phyloP scores from a whole-genome alignment of 139 green algal genomes.

The Chlorella sp. region DNA sequence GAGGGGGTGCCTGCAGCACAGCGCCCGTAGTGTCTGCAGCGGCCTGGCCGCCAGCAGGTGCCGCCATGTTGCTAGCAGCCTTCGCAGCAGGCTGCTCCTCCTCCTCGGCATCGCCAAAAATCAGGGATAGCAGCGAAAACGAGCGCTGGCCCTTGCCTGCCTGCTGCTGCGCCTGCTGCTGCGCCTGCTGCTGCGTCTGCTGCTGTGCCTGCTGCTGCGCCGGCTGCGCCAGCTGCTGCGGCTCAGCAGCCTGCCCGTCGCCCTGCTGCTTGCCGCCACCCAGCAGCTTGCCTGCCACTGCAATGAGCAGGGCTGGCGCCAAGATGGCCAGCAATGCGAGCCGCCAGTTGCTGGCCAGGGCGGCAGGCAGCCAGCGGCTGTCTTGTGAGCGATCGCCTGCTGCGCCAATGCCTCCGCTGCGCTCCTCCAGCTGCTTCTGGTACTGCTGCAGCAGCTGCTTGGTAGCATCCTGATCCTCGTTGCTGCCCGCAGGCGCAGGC shows the following conservation, averaged over 20 bases:
- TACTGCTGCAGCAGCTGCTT: slow-evolving; percentile 26
- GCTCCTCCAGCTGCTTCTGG: neutral
- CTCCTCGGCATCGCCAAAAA: no score
- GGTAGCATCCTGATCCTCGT: neutral
- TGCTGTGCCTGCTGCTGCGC: no score
- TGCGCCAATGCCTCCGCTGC: neutral
- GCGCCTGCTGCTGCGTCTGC: neutral
- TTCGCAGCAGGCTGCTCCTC: no score
- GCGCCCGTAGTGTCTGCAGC: no score
- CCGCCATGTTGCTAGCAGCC: no score
- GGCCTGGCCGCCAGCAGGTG: no score
- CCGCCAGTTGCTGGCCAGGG: neutral
- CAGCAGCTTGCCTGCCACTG: neutral
- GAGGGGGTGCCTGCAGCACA: neutral
- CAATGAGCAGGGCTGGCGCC: neutral
- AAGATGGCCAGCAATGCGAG: neutral
- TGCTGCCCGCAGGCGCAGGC: neutral
- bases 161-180: neutral
- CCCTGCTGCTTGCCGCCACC: neutral
- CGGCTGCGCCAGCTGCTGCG: neutral
- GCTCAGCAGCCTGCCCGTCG: neutral
- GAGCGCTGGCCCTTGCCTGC: neutral
- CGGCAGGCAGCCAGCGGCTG: neutral
- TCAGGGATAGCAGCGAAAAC: no score
- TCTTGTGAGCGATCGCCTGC: neutral